These are phyloP conservation scores for Flaveria robusta DNA, from an alignment of 129 eudicot genomes.

Conservation along the genomic window DNA sequence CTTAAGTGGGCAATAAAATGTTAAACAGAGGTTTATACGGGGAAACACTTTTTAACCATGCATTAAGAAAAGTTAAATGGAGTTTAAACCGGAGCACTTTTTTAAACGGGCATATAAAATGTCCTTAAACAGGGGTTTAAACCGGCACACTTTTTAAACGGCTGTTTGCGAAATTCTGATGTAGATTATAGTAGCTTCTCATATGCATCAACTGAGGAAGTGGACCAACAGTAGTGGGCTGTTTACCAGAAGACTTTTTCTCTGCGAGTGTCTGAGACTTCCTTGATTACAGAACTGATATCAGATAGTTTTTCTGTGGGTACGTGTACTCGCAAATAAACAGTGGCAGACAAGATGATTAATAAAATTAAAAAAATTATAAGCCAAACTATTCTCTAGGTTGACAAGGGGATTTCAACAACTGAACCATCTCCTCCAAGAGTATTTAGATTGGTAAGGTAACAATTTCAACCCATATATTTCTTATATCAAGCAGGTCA, in stretches of 20 bases:
- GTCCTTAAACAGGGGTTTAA: too few relatives aligned
- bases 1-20: too few relatives aligned
- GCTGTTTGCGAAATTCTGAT: conserved; percentile 48
- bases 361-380: not conserved
- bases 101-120: too few relatives aligned
- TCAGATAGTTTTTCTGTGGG: conserved; percentile 78
- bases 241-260: conserved; percentile 77
- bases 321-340: conserved; percentile 47
- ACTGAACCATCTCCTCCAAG: conserved; percentile 94
- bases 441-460: conserved; percentile 4
- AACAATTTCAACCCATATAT: too few relatives aligned
- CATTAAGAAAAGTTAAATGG: too few relatives aligned
- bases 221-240: conserved; percentile 68
- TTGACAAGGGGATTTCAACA: conserved; percentile 78
- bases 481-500: too few relatives aligned
- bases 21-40: too few relatives aligned
- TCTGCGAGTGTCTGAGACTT: conserved; percentile 76
- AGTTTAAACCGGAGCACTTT: too few relatives aligned
- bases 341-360: not conserved
- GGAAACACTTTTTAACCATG: too few relatives aligned
- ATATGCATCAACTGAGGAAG: conserved; percentile 71
- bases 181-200: conserved; percentile 70
- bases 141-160: too few relatives aligned
- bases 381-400: conserved; percentile 64
- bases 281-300: conserved; percentile 71